A percentile compares a stretch with the other conserved stretches of the same genome.
These are phyloP conservation scores for Westerdykella sp. DNA, from an alignment of 2,329 filamentous ascomycete genomes.

Conservation along the genomic window DNA sequence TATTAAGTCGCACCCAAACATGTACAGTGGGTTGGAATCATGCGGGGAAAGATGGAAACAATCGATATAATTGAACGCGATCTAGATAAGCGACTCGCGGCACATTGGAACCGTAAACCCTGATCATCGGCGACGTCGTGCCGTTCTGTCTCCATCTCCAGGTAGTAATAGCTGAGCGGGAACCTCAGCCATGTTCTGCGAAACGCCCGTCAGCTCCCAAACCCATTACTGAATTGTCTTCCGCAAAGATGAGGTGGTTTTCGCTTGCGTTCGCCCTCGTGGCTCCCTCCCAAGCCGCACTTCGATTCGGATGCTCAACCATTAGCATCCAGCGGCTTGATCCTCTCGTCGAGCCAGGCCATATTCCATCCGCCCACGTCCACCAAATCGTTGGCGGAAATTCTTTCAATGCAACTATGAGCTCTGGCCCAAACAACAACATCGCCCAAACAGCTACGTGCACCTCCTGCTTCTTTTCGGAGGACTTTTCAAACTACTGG, in stretches of 20 bases:
- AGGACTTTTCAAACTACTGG: constrained; percentile 13
- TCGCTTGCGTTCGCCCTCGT: constrained; percentile 9
- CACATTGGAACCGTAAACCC: no score
- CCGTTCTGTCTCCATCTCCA: no score
- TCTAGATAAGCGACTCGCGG: no score
- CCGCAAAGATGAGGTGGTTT: constrained; percentile 16
- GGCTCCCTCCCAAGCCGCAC: constrained; percentile 14
- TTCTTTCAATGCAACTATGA: constrained; percentile 9
- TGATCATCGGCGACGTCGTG: no score
- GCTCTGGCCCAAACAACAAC: background rate
- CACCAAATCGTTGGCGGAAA: constrained; percentile 2
- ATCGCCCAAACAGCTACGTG: constrained; percentile 6
- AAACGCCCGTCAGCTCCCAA: background rate
- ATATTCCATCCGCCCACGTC: constrained; percentile 1
- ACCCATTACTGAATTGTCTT: constrained; percentile 2
- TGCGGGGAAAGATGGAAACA: no score
- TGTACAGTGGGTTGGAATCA: no score
- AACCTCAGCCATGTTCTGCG: no score
- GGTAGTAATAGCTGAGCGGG: no score
- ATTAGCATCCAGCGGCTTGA: constrained; percentile 22
- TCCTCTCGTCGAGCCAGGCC: constrained; percentile 2
- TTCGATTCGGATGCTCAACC: constrained; percentile 22
- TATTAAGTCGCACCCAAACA: no score
- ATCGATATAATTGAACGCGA: no score
- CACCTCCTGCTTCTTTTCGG: constrained; percentile 9